These are phyloP conservation scores for Fusarium sp. DNA, from an alignment of 2,329 filamentous ascomycete species.

Conservation along the genomic window DNA sequence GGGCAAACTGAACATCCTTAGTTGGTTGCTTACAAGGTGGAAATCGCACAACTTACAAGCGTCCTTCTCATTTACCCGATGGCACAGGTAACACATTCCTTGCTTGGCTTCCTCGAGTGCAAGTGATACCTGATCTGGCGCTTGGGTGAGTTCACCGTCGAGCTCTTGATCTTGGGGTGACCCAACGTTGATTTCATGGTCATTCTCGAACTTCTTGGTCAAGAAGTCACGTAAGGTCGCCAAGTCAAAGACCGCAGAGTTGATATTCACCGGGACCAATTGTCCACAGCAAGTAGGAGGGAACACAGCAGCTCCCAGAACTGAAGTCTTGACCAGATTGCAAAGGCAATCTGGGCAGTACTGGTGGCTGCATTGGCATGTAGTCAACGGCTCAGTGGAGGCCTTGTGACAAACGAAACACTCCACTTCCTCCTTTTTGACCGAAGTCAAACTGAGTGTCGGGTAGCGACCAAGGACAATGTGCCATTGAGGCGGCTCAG, in stretches of 20 bases:
- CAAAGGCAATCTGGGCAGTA: conserved; percentile 16
- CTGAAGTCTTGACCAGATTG: neutral
- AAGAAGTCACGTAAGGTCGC: neutral
- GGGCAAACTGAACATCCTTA: conserved; percentile 1
- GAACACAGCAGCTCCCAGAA: neutral
- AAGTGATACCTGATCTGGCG: neutral
- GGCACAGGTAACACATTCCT: neutral
- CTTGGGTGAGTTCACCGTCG: neutral
- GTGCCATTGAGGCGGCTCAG: neutral
- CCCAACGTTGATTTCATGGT: fast-evolving
- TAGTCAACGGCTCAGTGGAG: neutral
- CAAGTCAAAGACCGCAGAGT: neutral
- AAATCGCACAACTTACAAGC: neutral
- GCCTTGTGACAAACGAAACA: neutral
- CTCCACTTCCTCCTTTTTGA: neutral
- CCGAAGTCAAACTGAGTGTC: neutral
- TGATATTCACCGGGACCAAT: conserved; percentile 1
- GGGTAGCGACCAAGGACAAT: neutral
- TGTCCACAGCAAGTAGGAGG: conserved; percentile 12
- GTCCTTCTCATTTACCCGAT: neutral
- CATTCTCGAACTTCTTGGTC: neutral
- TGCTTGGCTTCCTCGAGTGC: neutral
- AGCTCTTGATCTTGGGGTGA: neutral
- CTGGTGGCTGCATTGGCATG: conserved; percentile 4
- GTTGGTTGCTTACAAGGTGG: neutral